Base-by-base conservation (phyloP, 176 grass and related monocot genomes). In the Secale cereale region DNA sequence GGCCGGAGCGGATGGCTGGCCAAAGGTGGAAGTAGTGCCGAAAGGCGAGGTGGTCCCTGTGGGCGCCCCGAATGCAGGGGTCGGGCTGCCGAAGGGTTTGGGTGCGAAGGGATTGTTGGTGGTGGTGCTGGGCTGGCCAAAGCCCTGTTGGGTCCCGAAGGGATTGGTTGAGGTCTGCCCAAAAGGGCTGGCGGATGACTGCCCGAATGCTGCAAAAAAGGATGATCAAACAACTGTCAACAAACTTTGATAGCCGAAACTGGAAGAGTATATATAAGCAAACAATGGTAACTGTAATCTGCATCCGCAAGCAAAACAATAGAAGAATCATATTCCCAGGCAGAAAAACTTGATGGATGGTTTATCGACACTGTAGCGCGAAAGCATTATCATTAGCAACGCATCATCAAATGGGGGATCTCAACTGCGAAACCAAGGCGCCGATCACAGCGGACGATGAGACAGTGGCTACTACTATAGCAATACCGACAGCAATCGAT, bases 41-140 rank as follows among this genome's bases (percentile, higher is more conserved):
- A 97, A 94, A 20, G 82, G 81, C 5, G 92, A 94, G 88, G 76
- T 29, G 70, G 40, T 78, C 68, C 82, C 87, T 1, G 90, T 81
- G 74, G 87, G 95, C 4, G 86, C 84, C 37, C 88, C 90, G 3
- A 97, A 94, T 29, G 87, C 52, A 5, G 79, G 76, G 28, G 83
- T 83, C 3, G 88, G 86, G 83, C 92, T 92, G 64, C 92, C 95
- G 81, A 97, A 97, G 0, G 91, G 95, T 70, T 88, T 97, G 1
- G 90, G 91, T 0, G 92, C 91, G 33, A 98, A 98, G 13, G 92
- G 92, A 30, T 98, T 95, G 86, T 52, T 92, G 50, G 80, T 22
- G 36, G 79, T 26, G 29, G 65, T 56, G 41, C 66, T 90, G 56
- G 92, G 43, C 62, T 97, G 95, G 33, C 91, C 92, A 5, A 98